Base-by-base conservation (phyloP, 345 rosid species). In the Gynandropsis gynandra region DNA sequence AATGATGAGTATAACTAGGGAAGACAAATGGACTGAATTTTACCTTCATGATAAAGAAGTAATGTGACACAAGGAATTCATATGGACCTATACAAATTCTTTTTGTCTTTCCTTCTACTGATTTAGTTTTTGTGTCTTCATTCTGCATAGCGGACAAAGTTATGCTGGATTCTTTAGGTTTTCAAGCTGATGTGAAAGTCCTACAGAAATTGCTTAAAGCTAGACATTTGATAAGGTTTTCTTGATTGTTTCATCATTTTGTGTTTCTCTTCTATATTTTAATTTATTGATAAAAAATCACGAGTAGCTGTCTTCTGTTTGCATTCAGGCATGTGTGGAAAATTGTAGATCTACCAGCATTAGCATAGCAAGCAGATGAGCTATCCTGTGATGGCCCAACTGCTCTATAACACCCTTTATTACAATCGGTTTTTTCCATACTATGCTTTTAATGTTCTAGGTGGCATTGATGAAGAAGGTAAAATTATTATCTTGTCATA, bases 321-420 rank as follows among this genome's bases (percentile, higher is more conserved):
- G 46, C 27, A 35, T n/a, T n/a, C n/a, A n/a, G n/a, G n/a, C n/a
- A n/a, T 47, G 40, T 52, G 39, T 59, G 4, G 7, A 20, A 16
- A 27, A 15, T 19, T 38, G 42, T 77, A 93, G 97, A 79, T 83
- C 38, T 93, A 93, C 63, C 99, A 93, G 68, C 99, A 93, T 67
- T 97, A 93, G 64, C 95, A 88, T 73, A 88, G 81, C 74, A 93
- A 93, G 72, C 97, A 88, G 68, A 85, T 93, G 94, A 85, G 95
- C 74, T 88, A 90, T 42, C 94, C 94, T 42, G 97, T 90, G 20
- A 88, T 93, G 97, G 95, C 75, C 17, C 97, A 88, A 69, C 77
- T 93, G 42, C 95, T 93, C 46, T 93, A 97, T 38, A 93, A 93
- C 73, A 87, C 99, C 45, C 94, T 92, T 61, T 93, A 93, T 66